Evolutionary conservation across 768 basidiomycete genomes (phyloP).

Genomic region (Boletus barrowsii): DNA sequence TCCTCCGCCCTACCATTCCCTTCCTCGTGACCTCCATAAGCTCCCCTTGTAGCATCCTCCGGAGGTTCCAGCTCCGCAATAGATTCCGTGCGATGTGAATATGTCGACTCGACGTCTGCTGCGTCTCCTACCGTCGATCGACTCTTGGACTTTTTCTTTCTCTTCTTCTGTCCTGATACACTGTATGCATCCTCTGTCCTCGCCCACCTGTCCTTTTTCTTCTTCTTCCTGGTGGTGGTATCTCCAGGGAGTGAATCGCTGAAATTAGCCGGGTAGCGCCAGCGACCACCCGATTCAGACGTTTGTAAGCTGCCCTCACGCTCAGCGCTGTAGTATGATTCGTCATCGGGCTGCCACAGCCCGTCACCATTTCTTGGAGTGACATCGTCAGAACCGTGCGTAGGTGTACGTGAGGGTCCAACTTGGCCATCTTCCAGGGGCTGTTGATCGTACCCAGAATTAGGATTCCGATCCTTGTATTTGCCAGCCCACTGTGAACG

Average conservation of each 20-base stretch:
- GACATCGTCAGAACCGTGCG: conserved; percentile 10
- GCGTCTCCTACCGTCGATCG: conserved; percentile 40
- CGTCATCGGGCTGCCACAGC: conserved; percentile 74
- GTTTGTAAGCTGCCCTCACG: conserved; percentile 37
- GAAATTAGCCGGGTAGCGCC: conserved; percentile 87
- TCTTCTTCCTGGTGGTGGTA: conserved; percentile 51
- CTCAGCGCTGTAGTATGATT: conserved; percentile 60
- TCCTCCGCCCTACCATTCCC: conserved; percentile 6
- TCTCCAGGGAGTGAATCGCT: conserved; percentile 51
- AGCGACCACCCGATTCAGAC: conserved; percentile 46
- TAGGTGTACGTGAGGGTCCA: conserved; percentile 13
- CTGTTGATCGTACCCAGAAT: conserved; percentile 67
- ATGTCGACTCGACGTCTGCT: conserved; percentile 28
- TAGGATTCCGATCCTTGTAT: conserved; percentile 76
- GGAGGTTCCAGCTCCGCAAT: conserved; percentile 49
- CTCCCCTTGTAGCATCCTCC: conserved; percentile 70
- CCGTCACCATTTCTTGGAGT: conserved; percentile 39
- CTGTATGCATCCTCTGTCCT: conserved; percentile 82
- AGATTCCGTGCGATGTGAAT: conserved; percentile 35
- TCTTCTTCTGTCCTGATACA: conserved; percentile 46
- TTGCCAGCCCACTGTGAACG: conserved; percentile 86
- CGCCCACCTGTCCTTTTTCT: conserved; percentile 85
- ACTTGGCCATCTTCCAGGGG: conserved; percentile 79
- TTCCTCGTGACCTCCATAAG: conserved; percentile 43
- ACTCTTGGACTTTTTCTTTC: conserved; percentile 61